Evolutionary conservation across 495 filamentous ascomycete species (phyloP).

Genomic region (Penicillium samsonianum): DNA sequence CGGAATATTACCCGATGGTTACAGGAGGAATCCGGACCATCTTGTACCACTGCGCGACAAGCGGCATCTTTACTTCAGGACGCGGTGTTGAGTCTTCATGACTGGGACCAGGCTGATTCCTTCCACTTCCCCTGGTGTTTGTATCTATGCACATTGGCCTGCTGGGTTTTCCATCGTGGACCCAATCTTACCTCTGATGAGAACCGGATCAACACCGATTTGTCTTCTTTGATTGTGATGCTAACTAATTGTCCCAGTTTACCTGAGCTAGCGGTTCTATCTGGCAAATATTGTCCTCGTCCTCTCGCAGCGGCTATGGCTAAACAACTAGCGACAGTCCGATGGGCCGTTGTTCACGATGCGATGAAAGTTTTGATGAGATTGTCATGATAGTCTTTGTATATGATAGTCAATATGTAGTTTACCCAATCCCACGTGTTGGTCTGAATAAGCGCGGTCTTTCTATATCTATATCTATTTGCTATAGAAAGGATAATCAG

Average conservation of each 20-base stretch:
- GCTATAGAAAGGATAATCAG: constrained; percentile 60
- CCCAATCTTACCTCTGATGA: constrained; percentile 9
- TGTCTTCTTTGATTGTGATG: constrained; percentile 38
- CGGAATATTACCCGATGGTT: constrained; percentile 46
- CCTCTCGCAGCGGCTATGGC: constrained; percentile 50
- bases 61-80: constrained; percentile 49
- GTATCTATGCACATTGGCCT: constrained; percentile 54
- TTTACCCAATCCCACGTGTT: constrained; percentile 5
- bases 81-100: constrained; percentile 47
- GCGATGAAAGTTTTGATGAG: constrained; percentile 52
- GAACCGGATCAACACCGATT: constrained; percentile 24
- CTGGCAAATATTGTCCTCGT: constrained; percentile 35
- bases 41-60: constrained; percentile 44
- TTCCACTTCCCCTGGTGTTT: constrained; percentile 60
- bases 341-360: constrained; percentile 60
- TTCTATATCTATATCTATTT: constrained; percentile 34
- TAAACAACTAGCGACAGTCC: constrained; percentile 51
- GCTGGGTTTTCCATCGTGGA: constrained; percentile 54
- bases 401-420: neutral
- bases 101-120: constrained; percentile 52
- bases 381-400: constrained; percentile 22
- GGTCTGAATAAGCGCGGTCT: constrained; percentile 11
- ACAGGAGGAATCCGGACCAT: constrained; percentile 27
- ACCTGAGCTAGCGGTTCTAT: constrained; percentile 28
- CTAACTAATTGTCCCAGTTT: constrained; percentile 38